Base-by-base conservation (phyloP, 768 basidiomycete species). In the Termitomyces sp. region DNA sequence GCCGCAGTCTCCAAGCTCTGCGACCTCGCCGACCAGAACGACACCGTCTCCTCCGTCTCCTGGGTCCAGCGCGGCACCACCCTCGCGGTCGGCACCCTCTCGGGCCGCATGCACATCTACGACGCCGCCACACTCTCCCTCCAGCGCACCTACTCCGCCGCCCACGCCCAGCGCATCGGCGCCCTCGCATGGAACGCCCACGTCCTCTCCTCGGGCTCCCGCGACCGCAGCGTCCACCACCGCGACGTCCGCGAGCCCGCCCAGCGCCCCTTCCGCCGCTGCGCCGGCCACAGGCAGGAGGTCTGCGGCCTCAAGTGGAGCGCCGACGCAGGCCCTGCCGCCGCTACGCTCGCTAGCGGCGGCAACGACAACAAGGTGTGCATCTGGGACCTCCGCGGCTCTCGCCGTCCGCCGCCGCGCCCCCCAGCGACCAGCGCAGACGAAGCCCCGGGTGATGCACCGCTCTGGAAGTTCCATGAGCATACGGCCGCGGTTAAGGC, bases 351-450 rank as follows among this genome's bases (percentile, higher is more conserved):
- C 4, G 96, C 96, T 3, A 93, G 90, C 63, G 96, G 96, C 2
- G 96, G 96, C 0, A 99, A 99, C 69, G 96, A 99, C 73, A 99
- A 99, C 74, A 98, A 98, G 74, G 91, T 99, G 18, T n/a, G n/a
- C n/a, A n/a, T n/a, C n/a, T n/a, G n/a, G n/a, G n/a, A n/a, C n/a
- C n/a, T n/a, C n/a, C n/a, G 90, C 56, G 90, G 88, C 9, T 61
- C 63, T 2, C 40, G 40, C 8, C 40, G 40, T 4, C 40, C 40
- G 7, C 40, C 40, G 0, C 40, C 40, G 18, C 40, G 40, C 18
- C 40, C 40, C 3, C 36, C 36, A 1, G 16, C 36, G 5, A 2
- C 36, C 2, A 6, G 6, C 14, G 36, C 18, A 5, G 70, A 73
- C 4, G 73, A n/a, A n/a, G n/a, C n/a, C n/a, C n/a, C n/a, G n/a